These are phyloP conservation scores for Graphiopsis chlorocephala DNA, from an alignment of 2,329 filamentous ascomycete species.

Conservation along the genomic window DNA sequence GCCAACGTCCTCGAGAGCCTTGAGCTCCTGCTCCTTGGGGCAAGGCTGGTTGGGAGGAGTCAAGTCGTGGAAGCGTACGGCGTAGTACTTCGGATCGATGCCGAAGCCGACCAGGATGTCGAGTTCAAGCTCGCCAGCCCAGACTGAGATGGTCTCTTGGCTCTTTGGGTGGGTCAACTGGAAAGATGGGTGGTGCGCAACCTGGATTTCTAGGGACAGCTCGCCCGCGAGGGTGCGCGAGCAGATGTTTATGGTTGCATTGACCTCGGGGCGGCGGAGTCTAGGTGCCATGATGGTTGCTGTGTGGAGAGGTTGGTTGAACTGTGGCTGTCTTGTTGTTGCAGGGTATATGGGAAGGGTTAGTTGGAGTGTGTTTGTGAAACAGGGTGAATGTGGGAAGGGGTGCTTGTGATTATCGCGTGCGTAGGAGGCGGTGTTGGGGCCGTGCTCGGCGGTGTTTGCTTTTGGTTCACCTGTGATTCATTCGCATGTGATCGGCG, in stretches of 20 bases:
- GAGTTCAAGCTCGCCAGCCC: slow-evolving; percentile 74
- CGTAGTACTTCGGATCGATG: not conserved
- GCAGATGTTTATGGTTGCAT: not conserved
- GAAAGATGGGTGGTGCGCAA: not conserved
- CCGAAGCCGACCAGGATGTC: slow-evolving; percentile 48
- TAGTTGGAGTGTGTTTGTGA: not conserved
- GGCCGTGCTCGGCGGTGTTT: not conserved
- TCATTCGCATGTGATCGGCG: not conserved
- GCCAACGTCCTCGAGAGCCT: not conserved
- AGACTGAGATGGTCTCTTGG: not conserved
- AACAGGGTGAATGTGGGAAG: not conserved
- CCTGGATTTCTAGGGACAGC: not conserved
- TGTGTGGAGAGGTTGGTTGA: not conserved
- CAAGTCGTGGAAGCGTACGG: not conserved
- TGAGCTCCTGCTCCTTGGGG: not conserved
- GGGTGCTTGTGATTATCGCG: not conserved
- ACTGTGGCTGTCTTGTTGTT: not conserved
- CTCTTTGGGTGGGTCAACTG: not conserved
- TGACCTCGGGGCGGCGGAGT: not conserved
- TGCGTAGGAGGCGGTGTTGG: not conserved
- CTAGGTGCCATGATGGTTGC: not conserved
- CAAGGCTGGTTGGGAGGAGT: not conserved
- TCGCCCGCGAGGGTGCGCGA: not conserved
- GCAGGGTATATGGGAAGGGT: not conserved
- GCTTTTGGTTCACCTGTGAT: not conserved